Evolutionary conservation across 352 stramenopile genomes (phyloP).

Genomic region (Globisporangium uncinulatum): DNA sequence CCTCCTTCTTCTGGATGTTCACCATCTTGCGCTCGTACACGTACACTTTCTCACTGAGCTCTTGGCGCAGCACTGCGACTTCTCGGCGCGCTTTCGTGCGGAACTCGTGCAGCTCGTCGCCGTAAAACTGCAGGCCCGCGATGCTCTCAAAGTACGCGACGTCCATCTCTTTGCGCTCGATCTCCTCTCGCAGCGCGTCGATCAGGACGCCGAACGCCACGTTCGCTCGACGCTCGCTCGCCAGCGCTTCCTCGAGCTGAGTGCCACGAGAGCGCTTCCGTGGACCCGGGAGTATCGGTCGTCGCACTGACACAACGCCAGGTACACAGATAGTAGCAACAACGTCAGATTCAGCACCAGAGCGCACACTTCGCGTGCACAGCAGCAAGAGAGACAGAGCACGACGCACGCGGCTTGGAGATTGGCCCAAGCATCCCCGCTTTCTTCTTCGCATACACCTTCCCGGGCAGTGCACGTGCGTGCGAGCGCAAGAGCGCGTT

Average conservation of each 20-base stretch:
- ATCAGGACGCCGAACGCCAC: conserved; percentile 34
- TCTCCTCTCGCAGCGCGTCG: conserved; percentile 55
- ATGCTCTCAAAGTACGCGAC: conserved; percentile 73
- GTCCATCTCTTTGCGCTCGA: conserved; percentile 74
- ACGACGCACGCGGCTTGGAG: conserved; percentile 41
- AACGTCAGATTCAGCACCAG: not conserved
- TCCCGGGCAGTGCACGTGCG: conserved; percentile 18
- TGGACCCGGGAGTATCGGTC: conserved; percentile 24
- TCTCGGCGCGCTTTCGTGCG: conserved; percentile 29
- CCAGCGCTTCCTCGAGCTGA: conserved; percentile 64
- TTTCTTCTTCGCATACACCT: conserved; percentile 55
- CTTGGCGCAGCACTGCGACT: conserved; percentile 25
- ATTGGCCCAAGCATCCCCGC: conserved; percentile 64
- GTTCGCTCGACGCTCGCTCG: conserved; percentile 38
- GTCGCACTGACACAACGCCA: conserved; percentile 16
- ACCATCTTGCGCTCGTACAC: conserved; percentile 38
- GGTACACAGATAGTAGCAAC: not conserved
- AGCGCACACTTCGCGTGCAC: not conserved
- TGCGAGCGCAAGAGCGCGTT: not conserved
- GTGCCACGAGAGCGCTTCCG: conserved; percentile 56
- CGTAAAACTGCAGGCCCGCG: conserved; percentile 43
- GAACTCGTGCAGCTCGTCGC: conserved; percentile 44
- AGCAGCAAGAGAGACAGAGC: not conserved
- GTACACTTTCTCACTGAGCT: conserved; percentile 50
- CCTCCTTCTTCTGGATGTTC: conserved; percentile 67